Percentiles rank a stretch among this genome's conserved stretches.
These are phyloP conservation scores for Tremellales sp. DNA, from an alignment of 1,284 basidiomycete species.

Conservation along the genomic window DNA sequence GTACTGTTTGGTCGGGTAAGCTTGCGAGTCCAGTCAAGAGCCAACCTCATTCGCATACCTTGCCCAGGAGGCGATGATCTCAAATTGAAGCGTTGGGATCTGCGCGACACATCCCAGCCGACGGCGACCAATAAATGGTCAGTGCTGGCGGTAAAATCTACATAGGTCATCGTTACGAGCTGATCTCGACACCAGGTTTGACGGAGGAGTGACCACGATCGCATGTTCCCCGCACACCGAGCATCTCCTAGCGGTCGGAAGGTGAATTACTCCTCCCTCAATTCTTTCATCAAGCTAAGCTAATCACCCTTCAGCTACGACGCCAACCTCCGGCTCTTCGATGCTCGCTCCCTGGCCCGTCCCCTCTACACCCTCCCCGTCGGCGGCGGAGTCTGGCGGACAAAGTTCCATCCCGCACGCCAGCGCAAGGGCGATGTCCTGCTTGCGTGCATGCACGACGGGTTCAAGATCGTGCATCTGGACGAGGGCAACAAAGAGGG, in stretches of 20 bases:
- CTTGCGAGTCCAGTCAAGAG: background rate
- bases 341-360: conserved; percentile 63
- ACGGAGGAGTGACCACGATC: conserved; percentile 88
- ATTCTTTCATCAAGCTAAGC: background rate
- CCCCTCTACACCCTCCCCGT: conserved; percentile 65
- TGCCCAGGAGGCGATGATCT: conserved; percentile 85
- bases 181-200: conserved; percentile 59
- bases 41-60: background rate
- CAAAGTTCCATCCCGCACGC: conserved; percentile 85
- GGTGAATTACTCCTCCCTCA: conserved; percentile 57
- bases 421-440: conserved; percentile 65
- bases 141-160: conserved; percentile 9
- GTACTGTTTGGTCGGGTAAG: conserved; percentile 77
- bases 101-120: conserved; percentile 62
- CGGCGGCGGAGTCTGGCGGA: conserved; percentile 91
- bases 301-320: conserved; percentile 65
- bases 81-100: conserved; percentile 86
- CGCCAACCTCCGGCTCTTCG: conserved; percentile 74
- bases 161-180: background rate
- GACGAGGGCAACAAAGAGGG: conserved; percentile 24
- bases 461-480: conserved; percentile 76
- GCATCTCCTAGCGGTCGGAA: conserved; percentile 85
- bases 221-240: conserved; percentile 76
- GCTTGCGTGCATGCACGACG: conserved; percentile 95
- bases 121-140: conserved; percentile 71